Evolutionary conservation across 1,284 basidiomycete species (phyloP), one percentile per base, ranked within the genome.

Genomic region (Leccinum subatratum): DNA sequence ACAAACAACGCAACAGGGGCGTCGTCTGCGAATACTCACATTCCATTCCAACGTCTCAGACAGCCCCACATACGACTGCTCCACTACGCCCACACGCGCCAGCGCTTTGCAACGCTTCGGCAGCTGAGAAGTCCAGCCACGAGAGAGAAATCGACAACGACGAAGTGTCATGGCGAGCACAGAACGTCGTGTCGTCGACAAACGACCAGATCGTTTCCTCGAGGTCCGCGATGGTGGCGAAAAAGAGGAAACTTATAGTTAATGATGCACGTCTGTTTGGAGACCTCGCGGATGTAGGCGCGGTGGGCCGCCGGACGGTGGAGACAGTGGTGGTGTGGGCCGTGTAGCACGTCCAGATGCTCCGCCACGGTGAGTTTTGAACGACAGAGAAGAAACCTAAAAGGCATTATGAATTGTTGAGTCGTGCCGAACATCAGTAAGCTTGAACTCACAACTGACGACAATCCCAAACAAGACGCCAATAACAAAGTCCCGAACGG

Each of bases 191-290:
- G 30, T 32, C 30, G 30, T 32, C 30, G 30, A 32, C 30, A 32
- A 32, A 32, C 30, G 30, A 32, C 30, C 30, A 8, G 30, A 32
- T 9, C 30, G 30, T 32, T 32, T 32, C 30, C 30, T 32, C 30
- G 30, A 32, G 30, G 30, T 32, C 30, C 1, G 90, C 85, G 72
- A 98, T 96, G 0, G 95, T 98, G 5, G 96, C 96, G 77, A 98
- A 99, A 85, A 98, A 99, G 48, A 99, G 82, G 80, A 94, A 95
- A 0, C 92, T 83, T 98, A 95, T 8, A 98, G 79, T 70, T 92
- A 72, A 98, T 82, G 65, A 98, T 88, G 37, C 91, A 90, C 0
- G 95, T 98, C 79, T 98, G 95, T 68, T 88, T 91, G 5, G 96
- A 94, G 22, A 96, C 94, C 69, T 94, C 90, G 30, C 91, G 89